Conservation (phyloP, 352 stramenopile genomes). For the Plasmopara muralis region DNA sequence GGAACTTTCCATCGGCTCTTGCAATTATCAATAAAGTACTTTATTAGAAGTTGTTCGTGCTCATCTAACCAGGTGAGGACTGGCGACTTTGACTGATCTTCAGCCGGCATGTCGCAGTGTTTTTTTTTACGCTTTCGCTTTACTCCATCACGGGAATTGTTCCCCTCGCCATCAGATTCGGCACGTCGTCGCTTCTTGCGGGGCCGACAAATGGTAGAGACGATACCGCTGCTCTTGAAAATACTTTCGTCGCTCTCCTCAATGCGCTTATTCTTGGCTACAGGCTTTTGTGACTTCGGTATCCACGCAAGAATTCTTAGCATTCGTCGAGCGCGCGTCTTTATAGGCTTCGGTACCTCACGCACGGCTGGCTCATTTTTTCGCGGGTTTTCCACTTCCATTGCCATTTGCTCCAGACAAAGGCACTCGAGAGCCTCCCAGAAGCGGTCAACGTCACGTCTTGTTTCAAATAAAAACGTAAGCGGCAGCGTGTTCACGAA, state of each 20-base stretch:
- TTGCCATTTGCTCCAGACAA: conserved; percentile 73
- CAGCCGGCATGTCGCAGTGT: conserved; percentile 5
- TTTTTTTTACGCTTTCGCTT: conserved; percentile 20
- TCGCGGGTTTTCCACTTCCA: conserved; percentile 54
- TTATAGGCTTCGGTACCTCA: conserved; percentile 52
- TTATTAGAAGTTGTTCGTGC: conserved; percentile 48
- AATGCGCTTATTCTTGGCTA: conserved; percentile 22
- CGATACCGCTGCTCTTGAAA: conserved; percentile 48
- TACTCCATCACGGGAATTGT: conserved; percentile 1
- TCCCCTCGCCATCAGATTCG: conserved; percentile 7
- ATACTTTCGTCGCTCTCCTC: conserved; percentile 2
- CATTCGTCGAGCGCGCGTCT: conserved; percentile 61
- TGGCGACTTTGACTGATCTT: conserved; percentile 8
- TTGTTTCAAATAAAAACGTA: conserved; percentile 36
- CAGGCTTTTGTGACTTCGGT: conserved; percentile 48
- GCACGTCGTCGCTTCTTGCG: conserved; percentile 26
- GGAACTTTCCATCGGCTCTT: conserved; percentile 53
- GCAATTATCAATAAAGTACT: conserved; percentile 67
- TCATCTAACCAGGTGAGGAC: conserved; percentile 45
- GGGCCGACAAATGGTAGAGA: conserved; percentile 43
- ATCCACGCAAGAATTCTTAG: conserved; percentile 68
- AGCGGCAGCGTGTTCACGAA: conserved; percentile 56
- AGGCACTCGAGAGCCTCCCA: conserved; percentile 79
- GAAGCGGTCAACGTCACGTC: conserved; percentile 48
- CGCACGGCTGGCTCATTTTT: conserved; percentile 50